Base-by-base conservation (phyloP, 805 yeast species). In the Yarrowia sp. region DNA sequence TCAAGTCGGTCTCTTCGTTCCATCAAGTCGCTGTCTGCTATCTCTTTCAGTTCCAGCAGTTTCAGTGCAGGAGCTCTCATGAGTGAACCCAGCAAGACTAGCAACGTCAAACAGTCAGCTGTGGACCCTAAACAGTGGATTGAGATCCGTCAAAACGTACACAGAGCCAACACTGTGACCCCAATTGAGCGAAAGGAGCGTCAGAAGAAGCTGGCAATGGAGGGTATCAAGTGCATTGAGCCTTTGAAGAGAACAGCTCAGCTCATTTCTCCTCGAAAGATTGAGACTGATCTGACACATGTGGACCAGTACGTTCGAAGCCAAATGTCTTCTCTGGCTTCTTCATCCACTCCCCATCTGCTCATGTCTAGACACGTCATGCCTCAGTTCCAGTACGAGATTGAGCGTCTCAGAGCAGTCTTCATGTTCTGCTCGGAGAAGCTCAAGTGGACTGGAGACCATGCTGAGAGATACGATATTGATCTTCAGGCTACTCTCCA, bases 91-190 rank as follows among this genome's bases (percentile, higher is more conserved):
- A 39, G 47, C 31, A 55, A 41, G 61, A 39, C 61, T n/a, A 39
- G 47, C 36, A 55, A 55, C 44, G 61, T 55, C 17, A 55, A 55
- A 14, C 61, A 55, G 31, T 39, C 47, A 1, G 61, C 61, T 8
- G 61, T 55, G 61, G 61, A 55, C 17, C 47, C 65, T n/a, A 38
- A 61, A 9, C 43, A 45, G 39, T 84, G 88, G 88, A 78, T 84
- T 18, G 84, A 82, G 28, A 79, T 80, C 14, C 80, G 82, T 53
- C 76, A 84, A 53, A 92, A 86, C 69, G 74, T 92, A 63, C 84
- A 88, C 73, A 81, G 98, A 70, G 85, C 92, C 65, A 86, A 85
- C 68, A 83, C 96, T 0, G 76, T 90, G 28, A 83, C 88, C 2
- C 77, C 84, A 6, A 81, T 81, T 64, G 97, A 92, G 67, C 85